Conservation (phyloP, 2,329 filamentous ascomycete genomes). For the Ceratocystis smalleyi region DNA sequence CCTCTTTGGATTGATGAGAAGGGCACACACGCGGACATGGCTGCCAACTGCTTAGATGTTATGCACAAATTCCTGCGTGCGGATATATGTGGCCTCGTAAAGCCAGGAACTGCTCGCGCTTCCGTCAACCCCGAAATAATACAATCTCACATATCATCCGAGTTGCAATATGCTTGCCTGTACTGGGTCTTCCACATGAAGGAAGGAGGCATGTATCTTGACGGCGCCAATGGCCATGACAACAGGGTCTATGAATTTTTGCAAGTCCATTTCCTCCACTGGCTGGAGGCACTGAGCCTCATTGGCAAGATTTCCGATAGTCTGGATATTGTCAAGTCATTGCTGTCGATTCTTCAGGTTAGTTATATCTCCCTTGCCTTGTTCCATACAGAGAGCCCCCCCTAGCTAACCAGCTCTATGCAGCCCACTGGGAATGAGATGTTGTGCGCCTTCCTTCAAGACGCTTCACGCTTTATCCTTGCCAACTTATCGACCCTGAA, state of each 20-base stretch:
- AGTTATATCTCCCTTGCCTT: not conserved
- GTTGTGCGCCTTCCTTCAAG: not conserved
- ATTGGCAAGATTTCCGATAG: not conserved
- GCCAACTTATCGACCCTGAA: not conserved
- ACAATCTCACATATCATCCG: not conserved
- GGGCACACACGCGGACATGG: not conserved
- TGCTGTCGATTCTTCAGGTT: not conserved
- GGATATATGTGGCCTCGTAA: not conserved
- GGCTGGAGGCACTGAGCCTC: not conserved
- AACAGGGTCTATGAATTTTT: slow-evolving; percentile 21
- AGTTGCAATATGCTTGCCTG: not conserved
- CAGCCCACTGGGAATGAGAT: not conserved
- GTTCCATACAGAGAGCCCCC: not conserved
- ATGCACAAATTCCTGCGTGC: not conserved
- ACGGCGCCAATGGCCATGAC: slow-evolving; percentile 20
- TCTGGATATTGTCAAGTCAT: not conserved
- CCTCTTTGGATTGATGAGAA: not conserved
- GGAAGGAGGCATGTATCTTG: slow-evolving; percentile 7
- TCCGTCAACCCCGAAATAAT: not conserved
- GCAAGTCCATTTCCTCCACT: not conserved
- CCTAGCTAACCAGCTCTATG: not conserved
- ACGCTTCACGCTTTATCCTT: not conserved
- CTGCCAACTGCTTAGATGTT: not conserved
- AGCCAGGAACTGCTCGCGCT: not conserved
- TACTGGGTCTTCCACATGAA: not conserved